Evolutionary conservation across 208 protist species (phyloP).

Genomic region (Herpetomonas samuelpessoai): DNA sequence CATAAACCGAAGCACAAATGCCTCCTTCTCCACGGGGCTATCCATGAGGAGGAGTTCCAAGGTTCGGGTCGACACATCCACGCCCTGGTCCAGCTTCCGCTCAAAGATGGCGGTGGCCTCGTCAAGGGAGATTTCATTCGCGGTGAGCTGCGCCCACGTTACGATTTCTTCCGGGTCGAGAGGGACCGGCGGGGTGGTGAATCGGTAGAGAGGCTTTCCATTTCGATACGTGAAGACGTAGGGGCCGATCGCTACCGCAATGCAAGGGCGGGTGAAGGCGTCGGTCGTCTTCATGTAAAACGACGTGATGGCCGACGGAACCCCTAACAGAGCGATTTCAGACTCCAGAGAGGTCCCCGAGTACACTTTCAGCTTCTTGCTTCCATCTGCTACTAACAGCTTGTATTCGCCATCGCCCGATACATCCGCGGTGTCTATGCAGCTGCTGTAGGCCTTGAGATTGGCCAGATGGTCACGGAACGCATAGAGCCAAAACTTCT

Average conservation of each 20-base stretch:
- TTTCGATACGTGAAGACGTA: slow-evolving; percentile 92
- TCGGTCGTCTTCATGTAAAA: slow-evolving; percentile 77
- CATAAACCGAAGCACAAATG: slow-evolving; percentile 38
- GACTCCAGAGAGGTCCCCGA: slow-evolving; percentile 71
- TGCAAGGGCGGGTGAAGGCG: slow-evolving; percentile 43
- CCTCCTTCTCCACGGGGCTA: slow-evolving; percentile 36
- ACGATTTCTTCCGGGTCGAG: slow-evolving; percentile 52
- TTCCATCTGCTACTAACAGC: slow-evolving; percentile 86
- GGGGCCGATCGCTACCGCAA: slow-evolving; percentile 87
- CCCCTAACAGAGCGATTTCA: slow-evolving; percentile 80
- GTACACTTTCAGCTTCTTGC: slow-evolving; percentile 82
- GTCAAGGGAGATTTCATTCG: slow-evolving; percentile 21
- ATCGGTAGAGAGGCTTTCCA: slow-evolving; percentile 92
- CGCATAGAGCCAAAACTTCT: slow-evolving; percentile 90
- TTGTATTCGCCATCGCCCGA: slow-evolving; percentile 93
- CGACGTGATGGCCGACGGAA: slow-evolving; percentile 78
- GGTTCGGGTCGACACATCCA: slow-evolving; percentile 66
- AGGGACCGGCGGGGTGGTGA: slow-evolving; percentile 63
- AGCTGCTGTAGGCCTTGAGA: slow-evolving; percentile 67
- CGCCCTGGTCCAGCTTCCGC: slow-evolving; percentile 38
- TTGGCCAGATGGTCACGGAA: slow-evolving; percentile 89
- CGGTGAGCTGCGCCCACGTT: slow-evolving; percentile 58
- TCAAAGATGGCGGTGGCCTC: slow-evolving; percentile 47
- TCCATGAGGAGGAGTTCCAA: slow-evolving; percentile 73
- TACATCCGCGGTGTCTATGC: slow-evolving; percentile 83